Base-by-base conservation (phyloP, 768 basidiomycete genomes). In the Agrocybe pediades region DNA sequence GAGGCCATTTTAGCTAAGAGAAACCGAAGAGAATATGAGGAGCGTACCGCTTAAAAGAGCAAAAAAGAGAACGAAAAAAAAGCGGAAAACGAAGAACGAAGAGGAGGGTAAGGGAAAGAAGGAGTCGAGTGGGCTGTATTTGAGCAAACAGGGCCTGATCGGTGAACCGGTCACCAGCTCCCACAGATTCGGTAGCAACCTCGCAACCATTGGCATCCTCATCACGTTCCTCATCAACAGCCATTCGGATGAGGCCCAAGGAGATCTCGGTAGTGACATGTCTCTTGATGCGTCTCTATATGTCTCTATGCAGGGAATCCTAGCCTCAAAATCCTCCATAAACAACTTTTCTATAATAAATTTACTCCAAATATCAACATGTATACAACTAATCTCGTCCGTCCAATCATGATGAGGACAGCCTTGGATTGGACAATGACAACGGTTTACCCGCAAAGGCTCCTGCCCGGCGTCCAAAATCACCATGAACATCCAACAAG, bases 401-500 rank as follows among this genome's bases (percentile, higher is more conserved):
- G 57, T 40, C 56, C 59, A 62, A 63, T 66, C 58, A 56, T 42
- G 58, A 65, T 45, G 68, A 69, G 53, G 71, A 70, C 55, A 73
- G 68, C 58, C 67, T 74, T 47, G 75, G 75, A 54, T 74, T 70
- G 30, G 72, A 66, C 57, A 79, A 51, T 16, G 74, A 73, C 55
- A 78, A 60, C 30, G 74, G 72, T 43, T 67, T 63, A 54, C 69
- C 72, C 39, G 73, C 70, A 44, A 58, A 61, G 24, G 69, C 69
- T 23, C 76, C 74, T 15, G 79, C 82, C 41, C 82, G 79, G 46
- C 84, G 77, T 21, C 88, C 88, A 73, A 93, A 90, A 68, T 94
- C 90, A n/a, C 90, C 90, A 70, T 92, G 91, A 33, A 92, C 88
- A 62, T 94, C 93, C 65, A 95, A 74, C 57, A 95, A 70, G 55